Evolutionary conservation across 805 yeast species (phyloP).

Genomic region (Ogataea nitratoaversa): DNA sequence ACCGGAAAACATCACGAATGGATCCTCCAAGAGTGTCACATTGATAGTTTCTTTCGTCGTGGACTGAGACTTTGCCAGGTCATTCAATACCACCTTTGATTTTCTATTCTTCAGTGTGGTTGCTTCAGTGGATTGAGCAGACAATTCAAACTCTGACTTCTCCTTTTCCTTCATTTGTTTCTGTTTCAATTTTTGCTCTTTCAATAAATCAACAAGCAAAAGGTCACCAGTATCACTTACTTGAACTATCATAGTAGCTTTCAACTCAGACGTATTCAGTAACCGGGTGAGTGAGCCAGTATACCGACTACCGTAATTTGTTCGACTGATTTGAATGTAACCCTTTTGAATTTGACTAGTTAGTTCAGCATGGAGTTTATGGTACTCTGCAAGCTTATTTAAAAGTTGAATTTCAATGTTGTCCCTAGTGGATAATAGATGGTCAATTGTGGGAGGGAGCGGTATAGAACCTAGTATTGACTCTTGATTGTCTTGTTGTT

Average conservation of each 20-base stretch:
- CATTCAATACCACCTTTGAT: no score
- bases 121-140: no score
- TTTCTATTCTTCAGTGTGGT: neutral
- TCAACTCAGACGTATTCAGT: constrained; percentile 2
- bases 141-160: no score
- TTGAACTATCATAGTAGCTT: constrained; percentile 9
- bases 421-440: neutral
- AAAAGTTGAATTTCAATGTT: neutral
- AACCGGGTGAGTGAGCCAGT: neutral
- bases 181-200: neutral
- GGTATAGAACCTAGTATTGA: neutral
- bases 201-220: neutral
- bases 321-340: constrained; percentile 37
- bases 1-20: constrained; percentile 24
- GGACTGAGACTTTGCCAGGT: no score
- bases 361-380: neutral
- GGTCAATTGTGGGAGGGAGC: neutral
- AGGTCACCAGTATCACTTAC: neutral
- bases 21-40: constrained; percentile 10
- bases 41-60: no score
- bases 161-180: no score
- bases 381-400: neutral
- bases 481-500: no score
- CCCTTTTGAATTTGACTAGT: constrained; percentile 28
- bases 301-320: constrained; percentile 23